Conservation (phyloP, 176 grass and related monocot genomes). For the Oryza brachyantha region DNA sequence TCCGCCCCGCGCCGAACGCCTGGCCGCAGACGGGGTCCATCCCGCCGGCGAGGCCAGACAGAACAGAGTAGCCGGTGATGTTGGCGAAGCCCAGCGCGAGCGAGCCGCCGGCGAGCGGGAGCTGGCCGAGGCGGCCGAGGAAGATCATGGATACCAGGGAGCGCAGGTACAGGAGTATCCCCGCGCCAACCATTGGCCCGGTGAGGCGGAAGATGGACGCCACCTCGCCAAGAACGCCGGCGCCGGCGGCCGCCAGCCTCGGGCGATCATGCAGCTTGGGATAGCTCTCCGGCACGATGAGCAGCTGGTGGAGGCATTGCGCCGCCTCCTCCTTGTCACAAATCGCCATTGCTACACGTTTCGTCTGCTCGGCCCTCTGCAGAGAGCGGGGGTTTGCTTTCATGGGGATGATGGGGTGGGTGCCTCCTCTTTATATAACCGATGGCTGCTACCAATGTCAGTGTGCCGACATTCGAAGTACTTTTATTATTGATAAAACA, state of each 20-base stretch:
- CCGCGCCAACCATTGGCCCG: slow-evolving; percentile 61
- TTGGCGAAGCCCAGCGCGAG: slow-evolving; percentile 89
- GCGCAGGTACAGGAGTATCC: slow-evolving; percentile 68
- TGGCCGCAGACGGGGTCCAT: slow-evolving; percentile 91
- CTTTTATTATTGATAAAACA: too few species aligned
- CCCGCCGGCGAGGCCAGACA: slow-evolving; percentile 80
- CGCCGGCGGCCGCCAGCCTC: not conserved
- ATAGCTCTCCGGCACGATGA: slow-evolving; percentile 24
- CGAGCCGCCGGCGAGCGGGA: slow-evolving; percentile 75
- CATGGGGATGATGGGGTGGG: slow-evolving; percentile 15
- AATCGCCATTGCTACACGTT: slow-evolving; percentile 32
- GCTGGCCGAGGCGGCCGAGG: slow-evolving; percentile 71
- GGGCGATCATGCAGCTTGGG: slow-evolving; percentile 30
- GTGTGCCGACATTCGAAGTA: too few species aligned
- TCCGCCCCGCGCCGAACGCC: slow-evolving; percentile 71
- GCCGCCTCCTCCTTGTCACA: slow-evolving; percentile 32
- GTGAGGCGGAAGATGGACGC: slow-evolving; percentile 61
- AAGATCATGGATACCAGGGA: slow-evolving; percentile 85
- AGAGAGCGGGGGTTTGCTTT: not conserved
- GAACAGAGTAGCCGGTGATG: slow-evolving; percentile 91
- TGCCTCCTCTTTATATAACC: slow-evolving; percentile 40
- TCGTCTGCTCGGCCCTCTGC: not conserved
- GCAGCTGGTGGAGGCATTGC: slow-evolving; percentile 48
- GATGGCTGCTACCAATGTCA: not conserved
- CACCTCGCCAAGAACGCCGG: slow-evolving; percentile 43